Percentiles rank a stretch among this genome's conserved stretches.
These are phyloP conservation scores for Carex littledalei DNA, from an alignment of 176 grass and related monocot species.

Conservation along the genomic window DNA sequence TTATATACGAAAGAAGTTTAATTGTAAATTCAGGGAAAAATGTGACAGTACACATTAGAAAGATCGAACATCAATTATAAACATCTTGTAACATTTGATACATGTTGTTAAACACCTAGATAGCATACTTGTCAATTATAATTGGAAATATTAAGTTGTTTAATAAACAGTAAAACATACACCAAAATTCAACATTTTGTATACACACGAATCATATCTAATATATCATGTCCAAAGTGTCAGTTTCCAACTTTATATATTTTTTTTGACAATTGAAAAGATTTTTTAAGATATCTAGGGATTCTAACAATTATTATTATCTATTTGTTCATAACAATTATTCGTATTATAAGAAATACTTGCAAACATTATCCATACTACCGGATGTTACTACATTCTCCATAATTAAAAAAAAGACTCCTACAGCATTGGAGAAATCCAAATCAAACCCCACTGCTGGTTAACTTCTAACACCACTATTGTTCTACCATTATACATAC, in stretches of 20 bases:
- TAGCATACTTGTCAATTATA: too few relatives aligned
- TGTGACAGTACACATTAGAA: neutral
- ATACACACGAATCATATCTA: neutral
- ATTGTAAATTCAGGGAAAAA: neutral
- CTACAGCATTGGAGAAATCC: neutral
- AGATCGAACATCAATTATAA: neutral
- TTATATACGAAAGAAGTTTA: neutral
- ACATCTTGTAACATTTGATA: neutral
- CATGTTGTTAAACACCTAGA: too few relatives aligned
- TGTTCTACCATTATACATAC: neutral
- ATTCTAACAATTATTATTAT: neutral
- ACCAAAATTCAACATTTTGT: neutral
- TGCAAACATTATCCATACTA: too few relatives aligned
- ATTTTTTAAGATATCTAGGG: neutral
- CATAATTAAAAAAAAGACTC: neutral
- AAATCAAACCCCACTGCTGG: neutral
- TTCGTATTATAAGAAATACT: too few relatives aligned
- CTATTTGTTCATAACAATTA: neutral
- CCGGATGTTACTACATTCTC: too few relatives aligned
- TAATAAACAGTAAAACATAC: neutral
- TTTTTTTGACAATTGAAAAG: neutral
- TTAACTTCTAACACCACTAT: neutral
- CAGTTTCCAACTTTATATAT: neutral
- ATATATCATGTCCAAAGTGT: neutral
- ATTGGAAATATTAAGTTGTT: neutral